phyloP scores from a whole-genome alignment of 1,284 basidiomycete species.

The Boletus mariae region DNA sequence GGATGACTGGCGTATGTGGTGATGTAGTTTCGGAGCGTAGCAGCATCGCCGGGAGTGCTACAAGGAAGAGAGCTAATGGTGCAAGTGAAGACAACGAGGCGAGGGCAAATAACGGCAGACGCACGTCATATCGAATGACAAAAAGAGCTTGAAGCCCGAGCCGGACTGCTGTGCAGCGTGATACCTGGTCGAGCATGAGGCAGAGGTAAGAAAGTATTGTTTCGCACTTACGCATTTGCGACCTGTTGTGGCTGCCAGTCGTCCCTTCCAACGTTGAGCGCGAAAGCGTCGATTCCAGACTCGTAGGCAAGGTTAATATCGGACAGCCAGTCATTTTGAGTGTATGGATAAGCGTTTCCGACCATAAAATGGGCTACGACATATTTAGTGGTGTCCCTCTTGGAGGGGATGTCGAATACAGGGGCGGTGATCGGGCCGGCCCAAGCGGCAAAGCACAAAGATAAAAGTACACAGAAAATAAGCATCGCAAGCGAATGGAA shows the following conservation, averaged over 20 bases:
- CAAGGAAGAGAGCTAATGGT: conserved; percentile 54
- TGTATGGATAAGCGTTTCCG: conserved; percentile 66
- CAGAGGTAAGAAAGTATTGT: neutral
- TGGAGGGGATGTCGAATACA: conserved; percentile 6
- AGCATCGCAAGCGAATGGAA: conserved; percentile 18
- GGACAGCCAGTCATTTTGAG: conserved; percentile 48
- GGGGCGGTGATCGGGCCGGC: conserved; percentile 17
- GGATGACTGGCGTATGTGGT: conserved; percentile 54
- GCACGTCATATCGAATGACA: conserved; percentile 78
- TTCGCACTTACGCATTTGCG: conserved; percentile 55
- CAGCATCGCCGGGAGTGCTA: conserved; percentile 47
- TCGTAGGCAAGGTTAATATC: conserved; percentile 58
- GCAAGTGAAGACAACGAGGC: conserved; percentile 2
- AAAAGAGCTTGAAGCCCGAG: conserved; percentile 70
- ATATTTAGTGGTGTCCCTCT: conserved; percentile 40
- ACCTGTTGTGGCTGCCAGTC: conserved; percentile 63
- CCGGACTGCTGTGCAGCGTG: conserved; percentile 52
- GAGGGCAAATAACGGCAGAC: conserved; percentile 18
- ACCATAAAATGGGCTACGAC: conserved; percentile 68
- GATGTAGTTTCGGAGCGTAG: conserved; percentile 57
- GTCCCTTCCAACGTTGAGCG: conserved; percentile 64
- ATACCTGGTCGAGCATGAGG: conserved; percentile 32
- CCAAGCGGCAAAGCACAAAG: conserved; percentile 6
- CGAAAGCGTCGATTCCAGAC: conserved; percentile 65
- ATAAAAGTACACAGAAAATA: conserved; percentile 12